Base-by-base conservation (phyloP, 2,329 filamentous ascomycete genomes). In the Fonsecaea monophora region DNA sequence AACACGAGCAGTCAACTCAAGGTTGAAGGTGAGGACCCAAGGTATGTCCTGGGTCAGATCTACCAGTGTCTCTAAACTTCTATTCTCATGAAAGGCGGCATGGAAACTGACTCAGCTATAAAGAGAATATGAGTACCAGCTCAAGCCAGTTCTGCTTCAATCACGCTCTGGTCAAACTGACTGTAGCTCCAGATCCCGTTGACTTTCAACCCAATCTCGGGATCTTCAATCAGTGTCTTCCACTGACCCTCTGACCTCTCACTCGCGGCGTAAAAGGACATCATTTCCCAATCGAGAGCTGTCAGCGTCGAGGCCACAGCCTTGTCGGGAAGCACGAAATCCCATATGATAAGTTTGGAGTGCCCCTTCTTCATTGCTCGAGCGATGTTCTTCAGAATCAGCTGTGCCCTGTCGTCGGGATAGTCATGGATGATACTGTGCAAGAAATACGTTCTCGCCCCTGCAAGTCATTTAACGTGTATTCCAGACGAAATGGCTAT, bases 371-470 rank as follows among this genome's bases (percentile, higher is more conserved):
- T 71, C 78, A 82, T 81, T 0, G 78, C 79, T 4, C 67, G 64
- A 18, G 73, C 76, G 68, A 78, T 58, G 9, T 76, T 72, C 0
- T 32, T 25, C 0, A 82, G 71, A 8, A 82, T 75, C 10, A 73
- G 53, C 12, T 72, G 67, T 30, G 74, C 76, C 10, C 75, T 73
- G 4, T 75, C 73, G n/a, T 81, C 77, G 0, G 77, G 74, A 77
- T 78, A 82, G 67, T 83, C 79, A 56, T 83, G 80, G 1, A 82
- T 73, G 4, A 82, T 73, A 2, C 76, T 77, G 63, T 81, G 79
- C 73, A 82, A 73, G 67, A 77, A 82, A 70, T 82, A 82, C 1
- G 75, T 76, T 2, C 77, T 77, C 32, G 74, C 76, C 18, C 76
- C 78, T 78, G 60, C 3, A 66, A 69, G 6, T 70, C 38, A n/a